Evolutionary conservation across 2,329 filamentous ascomycete genomes (phyloP).

Genomic region (Fusarium brevicatenulatum): DNA sequence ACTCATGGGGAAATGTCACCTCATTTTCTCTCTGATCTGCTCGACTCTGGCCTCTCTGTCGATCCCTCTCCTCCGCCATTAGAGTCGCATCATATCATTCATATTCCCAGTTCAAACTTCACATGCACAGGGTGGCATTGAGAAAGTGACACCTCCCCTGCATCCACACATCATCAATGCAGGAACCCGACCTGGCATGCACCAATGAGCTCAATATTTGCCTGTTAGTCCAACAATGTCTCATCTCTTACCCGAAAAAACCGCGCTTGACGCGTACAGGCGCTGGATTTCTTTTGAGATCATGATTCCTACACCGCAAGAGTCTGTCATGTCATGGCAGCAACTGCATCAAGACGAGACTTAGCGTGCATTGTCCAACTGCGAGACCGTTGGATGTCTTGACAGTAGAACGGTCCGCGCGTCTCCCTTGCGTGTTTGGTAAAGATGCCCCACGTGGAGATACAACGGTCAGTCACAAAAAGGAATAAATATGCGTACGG

Average conservation of each 20-base stretch:
- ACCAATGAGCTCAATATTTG: constrained; percentile 4
- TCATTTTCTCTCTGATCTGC: neutral
- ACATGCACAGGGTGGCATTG: constrained; percentile 6
- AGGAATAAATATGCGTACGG: neutral
- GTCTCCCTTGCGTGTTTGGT: constrained; percentile 12
- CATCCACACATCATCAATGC: constrained; percentile 39
- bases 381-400: constrained; percentile 25
- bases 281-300: neutral
- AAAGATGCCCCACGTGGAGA: constrained; percentile 22
- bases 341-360: neutral
- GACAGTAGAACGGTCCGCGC: constrained; percentile 25
- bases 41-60: neutral
- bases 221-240: neutral
- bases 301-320: neutral
- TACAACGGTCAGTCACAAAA: constrained; percentile 19
- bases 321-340: neutral
- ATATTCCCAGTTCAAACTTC: constrained; percentile 4
- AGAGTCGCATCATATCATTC: constrained; percentile 10
- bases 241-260: neutral
- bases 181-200: constrained; percentile 39
- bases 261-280: constrained; percentile 11
- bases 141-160: constrained; percentile 30
- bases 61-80: constrained; percentile 16
- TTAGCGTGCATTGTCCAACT: neutral
- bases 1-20: constrained; percentile 5